Evolutionary conservation across 192 early-diverging fungal species (phyloP), one percentile per base, ranked within the genome.

Genomic region (Backusella psychrophila): DNA sequence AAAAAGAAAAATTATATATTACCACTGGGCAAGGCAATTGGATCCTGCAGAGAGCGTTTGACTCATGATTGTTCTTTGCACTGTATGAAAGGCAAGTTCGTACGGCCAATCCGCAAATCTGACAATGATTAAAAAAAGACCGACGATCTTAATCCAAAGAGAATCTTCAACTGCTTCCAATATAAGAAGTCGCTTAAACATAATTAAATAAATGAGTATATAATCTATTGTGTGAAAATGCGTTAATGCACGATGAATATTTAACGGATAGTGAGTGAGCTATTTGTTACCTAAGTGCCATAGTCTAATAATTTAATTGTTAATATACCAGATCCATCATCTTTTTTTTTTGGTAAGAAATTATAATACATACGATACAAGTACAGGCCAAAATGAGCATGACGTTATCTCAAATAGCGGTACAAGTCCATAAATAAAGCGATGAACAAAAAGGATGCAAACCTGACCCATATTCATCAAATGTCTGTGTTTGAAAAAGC

Each of bases 101-200:
- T 79, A 82, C 12, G 81, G 81, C 81, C 81, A 82, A 69, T 82
- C 81, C 36, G 78, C 74, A 79, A 82, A 79, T 52, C 81, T 74
- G 8, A 82, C 34, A 19, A 67, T 6, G 11, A 82, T 75, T 6
- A 82, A 39, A 9, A 38, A 49, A 21, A 76, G 12, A 17, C 77
- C 78, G 1, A 82, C 72, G 2, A 72, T 19, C 38, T 79, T 82
- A 70, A 82, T 82, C 66, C 68, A 69, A 33, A 23, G 19, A 1
- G 71, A 75, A 72, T 78, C 15, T n/a, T 46, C 42, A 14, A 66
- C 72, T 6, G 72, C 46, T 12, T 82, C 81, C 12, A 75, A 65
- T n/a, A 82, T 79, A 29, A 82, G 52, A 21, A 81, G 68, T 17
- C 81, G 77, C 19, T 69, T 49, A 46, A 82, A 69, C 77, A 82